Conservation (phyloP, 306 rosid species). For the Quercus wislizeni region DNA sequence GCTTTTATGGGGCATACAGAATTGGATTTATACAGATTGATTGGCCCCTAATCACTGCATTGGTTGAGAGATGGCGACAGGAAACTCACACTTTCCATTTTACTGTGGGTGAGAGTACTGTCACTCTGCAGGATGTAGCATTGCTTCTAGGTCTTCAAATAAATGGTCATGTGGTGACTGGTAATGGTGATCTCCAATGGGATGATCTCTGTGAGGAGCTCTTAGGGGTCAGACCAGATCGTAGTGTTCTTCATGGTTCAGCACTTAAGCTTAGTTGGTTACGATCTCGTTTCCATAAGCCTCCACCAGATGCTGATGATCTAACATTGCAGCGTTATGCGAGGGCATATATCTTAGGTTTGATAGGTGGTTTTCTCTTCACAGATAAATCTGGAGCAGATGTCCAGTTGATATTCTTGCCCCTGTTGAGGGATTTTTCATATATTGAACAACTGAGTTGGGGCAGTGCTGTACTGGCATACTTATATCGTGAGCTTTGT, state of each 20-base stretch:
- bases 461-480: slow-evolving; percentile 29
- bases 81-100: slow-evolving; percentile 33
- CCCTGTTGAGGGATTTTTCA: slow-evolving; percentile 19
- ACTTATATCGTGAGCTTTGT: slow-evolving; percentile 27
- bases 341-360: slow-evolving; percentile 22
- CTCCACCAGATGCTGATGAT: slow-evolving; percentile 19
- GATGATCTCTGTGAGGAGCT: slow-evolving; percentile 24
- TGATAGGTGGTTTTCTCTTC: slow-evolving; percentile 24
- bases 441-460: slow-evolving; percentile 8
- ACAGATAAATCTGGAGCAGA: slow-evolving; percentile 26
- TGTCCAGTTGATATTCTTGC: slow-evolving; percentile 27
- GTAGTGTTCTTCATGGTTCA: slow-evolving; percentile 14
- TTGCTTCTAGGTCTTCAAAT: slow-evolving; percentile 17
- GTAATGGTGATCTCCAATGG: slow-evolving; percentile 22
- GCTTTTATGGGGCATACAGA: slow-evolving; percentile 16
- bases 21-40: slow-evolving; percentile 24
- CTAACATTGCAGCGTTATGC: slow-evolving; percentile 13
- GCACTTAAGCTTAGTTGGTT: slow-evolving; percentile 35
- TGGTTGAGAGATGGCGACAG: slow-evolving; percentile 30
- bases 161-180: slow-evolving; percentile 20
- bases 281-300: slow-evolving; percentile 4
- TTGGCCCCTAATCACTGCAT: slow-evolving; percentile 28
- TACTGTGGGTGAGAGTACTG: slow-evolving; percentile 26
- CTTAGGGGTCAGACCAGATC: slow-evolving; percentile 21
- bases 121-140: slow-evolving; percentile 27